Percentiles rank a stretch among this genome's conserved stretches.
phyloP scores from a whole-genome alignment of 2,329 filamentous ascomycete genomes.

The Canariomyces notabilis region DNA sequence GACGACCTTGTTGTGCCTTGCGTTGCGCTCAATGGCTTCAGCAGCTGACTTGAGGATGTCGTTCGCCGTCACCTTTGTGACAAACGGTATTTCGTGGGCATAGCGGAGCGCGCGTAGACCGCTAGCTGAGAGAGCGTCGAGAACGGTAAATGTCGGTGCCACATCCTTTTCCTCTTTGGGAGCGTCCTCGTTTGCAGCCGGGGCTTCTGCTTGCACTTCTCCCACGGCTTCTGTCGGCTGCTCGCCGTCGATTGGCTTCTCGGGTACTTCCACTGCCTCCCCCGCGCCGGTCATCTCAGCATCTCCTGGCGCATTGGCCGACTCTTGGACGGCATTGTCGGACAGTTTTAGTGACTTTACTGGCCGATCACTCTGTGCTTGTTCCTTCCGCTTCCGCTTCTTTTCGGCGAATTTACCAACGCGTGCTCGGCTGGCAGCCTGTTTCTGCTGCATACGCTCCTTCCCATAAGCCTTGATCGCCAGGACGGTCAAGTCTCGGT shows the following conservation, averaged over 20 bases:
- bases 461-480: slow-evolving; percentile 87
- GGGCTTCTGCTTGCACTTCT: not conserved
- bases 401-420: slow-evolving; percentile 43
- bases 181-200: slow-evolving; percentile 5
- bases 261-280: slow-evolving; percentile 12
- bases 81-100: slow-evolving; percentile 81
- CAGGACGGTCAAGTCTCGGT: slow-evolving; percentile 88
- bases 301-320: slow-evolving; percentile 20
- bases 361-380: slow-evolving; percentile 39
- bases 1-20: slow-evolving; percentile 72
- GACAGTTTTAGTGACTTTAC: slow-evolving; percentile 27
- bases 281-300: slow-evolving; percentile 6
- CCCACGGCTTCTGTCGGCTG: slow-evolving; percentile 2
- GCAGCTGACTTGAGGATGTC: slow-evolving; percentile 77
- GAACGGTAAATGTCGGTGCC: slow-evolving; percentile 64
- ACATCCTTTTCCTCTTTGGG: slow-evolving; percentile 24
- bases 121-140: slow-evolving; percentile 92
- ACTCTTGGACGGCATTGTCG: slow-evolving; percentile 5
- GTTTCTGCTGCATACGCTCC: slow-evolving; percentile 48
- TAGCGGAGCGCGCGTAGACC: slow-evolving; percentile 88
- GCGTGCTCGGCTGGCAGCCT: slow-evolving; percentile 51
- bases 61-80: slow-evolving; percentile 79
- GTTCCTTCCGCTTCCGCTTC: slow-evolving; percentile 39
- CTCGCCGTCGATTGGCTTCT: slow-evolving; percentile 6
- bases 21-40: slow-evolving; percentile 76